These are phyloP conservation scores for Lipomyces japonicus DNA, from an alignment of 805 yeast species.

Conservation along the genomic window DNA sequence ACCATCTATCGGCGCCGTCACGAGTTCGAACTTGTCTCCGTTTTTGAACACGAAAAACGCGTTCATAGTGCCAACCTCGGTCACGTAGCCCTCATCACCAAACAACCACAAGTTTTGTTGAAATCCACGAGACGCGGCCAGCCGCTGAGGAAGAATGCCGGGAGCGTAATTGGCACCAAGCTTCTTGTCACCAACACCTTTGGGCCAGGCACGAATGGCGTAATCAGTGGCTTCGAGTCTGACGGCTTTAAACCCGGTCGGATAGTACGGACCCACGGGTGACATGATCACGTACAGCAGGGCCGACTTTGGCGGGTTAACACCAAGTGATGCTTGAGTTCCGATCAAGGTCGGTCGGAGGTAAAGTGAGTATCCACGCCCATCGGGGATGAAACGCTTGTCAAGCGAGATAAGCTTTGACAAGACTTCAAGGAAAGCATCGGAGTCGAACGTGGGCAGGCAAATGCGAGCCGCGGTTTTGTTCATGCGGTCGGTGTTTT, in stretches of 20 bases:
- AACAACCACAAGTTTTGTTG: constrained; percentile 96
- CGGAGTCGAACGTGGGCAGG: constrained; percentile 79
- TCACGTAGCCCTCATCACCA: constrained; percentile 79
- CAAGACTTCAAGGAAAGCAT: constrained; percentile 69
- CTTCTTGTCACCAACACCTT: constrained; percentile 94
- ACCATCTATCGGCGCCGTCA: constrained; percentile 95
- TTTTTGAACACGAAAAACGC: constrained; percentile 79
- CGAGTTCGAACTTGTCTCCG: constrained; percentile 84
- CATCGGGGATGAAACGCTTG: constrained; percentile 72
- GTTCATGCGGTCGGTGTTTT: constrained; percentile 89
- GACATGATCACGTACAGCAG: constrained; percentile 82
- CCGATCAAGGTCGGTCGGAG: constrained; percentile 95
- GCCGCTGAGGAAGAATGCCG: constrained; percentile 81
- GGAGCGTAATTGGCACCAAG: constrained; percentile 98
- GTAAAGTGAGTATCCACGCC: constrained; percentile 86
- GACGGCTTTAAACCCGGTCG: constrained; percentile 95
- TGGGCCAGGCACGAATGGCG: constrained; percentile 99
- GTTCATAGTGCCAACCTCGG: constrained; percentile 98
- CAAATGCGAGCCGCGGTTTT: constrained; percentile 83
- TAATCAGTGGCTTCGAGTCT: constrained; percentile 90
- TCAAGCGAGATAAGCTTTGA: constrained; percentile 74
- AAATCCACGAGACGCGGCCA: constrained; percentile 88
- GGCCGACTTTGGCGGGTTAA: constrained; percentile 75
- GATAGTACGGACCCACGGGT: constrained; percentile 95
- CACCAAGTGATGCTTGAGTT: constrained; percentile 85